Evolutionary conservation across 2,329 filamentous ascomycete genomes (phyloP), one percentile per base, ranked within the genome.

Genomic region (Pestalotiopsis sp.): DNA sequence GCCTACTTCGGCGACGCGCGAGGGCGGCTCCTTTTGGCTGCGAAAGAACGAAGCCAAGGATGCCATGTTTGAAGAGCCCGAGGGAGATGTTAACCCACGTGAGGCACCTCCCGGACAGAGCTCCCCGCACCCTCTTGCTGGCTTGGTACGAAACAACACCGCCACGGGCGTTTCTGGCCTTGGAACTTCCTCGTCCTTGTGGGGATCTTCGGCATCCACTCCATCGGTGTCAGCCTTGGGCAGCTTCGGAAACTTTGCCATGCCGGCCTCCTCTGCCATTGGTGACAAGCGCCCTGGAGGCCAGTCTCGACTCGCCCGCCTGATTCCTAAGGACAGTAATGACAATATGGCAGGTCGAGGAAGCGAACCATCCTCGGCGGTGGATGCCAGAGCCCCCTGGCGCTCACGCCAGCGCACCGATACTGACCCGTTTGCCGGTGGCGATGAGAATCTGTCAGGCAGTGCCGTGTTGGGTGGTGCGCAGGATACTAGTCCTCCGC

Each of bases 201-300:
- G 81, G 30, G 72, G 78, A 7, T 74, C 85, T 24, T 81, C 86
- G 38, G 85, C 87, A 14, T 85, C 88, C 24, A 87, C 88, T 66
- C 84, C 84, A 63, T 86, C 90, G 57, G 86, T 88, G 73, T 86
- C 90, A 6, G 88, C 90, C 1, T 92, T 94, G 84, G 94, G 95
- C 40, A 91, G 91, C 24, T 99, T 99, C 80, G 95, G 95, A 11
- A 96, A 90, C 74, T 98, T 98, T 78, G 91, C 92, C n/a, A 79
- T 97, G 65, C 79, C 87, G 3, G 81, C 83, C 38, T 84, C 86
- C 40, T 83, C 87, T 20, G 80, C 86, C 6, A 83, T 88, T 38
- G 82, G 85, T 3, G 93, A 97, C 66, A 97, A 96, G 81, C 89
- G 92, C 10, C 88, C 91, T 74, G 91, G 89, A 35, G 90, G 87